Conservation (phyloP, 371 early-diverging fungal species). For the Coelomomyces lativittatus region DNA sequence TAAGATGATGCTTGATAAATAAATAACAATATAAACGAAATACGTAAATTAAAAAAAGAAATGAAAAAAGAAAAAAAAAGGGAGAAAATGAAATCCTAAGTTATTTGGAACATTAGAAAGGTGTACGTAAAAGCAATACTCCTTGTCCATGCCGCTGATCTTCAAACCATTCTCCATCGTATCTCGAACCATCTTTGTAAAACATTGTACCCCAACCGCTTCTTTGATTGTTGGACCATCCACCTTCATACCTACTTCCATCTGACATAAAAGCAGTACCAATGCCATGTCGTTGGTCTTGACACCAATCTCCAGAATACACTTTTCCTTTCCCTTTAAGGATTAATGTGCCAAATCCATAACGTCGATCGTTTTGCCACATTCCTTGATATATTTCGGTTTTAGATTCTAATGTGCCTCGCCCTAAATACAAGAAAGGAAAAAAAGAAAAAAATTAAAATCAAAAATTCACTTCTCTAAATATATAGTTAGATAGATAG, state of each 20-base stretch:
- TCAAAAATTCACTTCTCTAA: not conserved
- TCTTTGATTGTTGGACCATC: constrained; percentile 18
- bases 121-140: constrained; percentile 14
- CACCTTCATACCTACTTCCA: constrained; percentile 21
- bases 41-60: not conserved
- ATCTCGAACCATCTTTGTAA: constrained; percentile 18
- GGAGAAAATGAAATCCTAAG: not conserved
- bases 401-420: constrained; percentile 18
- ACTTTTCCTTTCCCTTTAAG: constrained; percentile 11
- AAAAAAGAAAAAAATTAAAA: not conserved
- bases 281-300: constrained; percentile 16
- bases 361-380: constrained; percentile 14
- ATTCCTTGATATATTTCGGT: constrained; percentile 24
- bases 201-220: constrained; percentile 32
- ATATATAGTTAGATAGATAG: too few relatives aligned
- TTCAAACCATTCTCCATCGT: constrained; percentile 33
- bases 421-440: constrained; percentile 8
- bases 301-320: constrained; percentile 25
- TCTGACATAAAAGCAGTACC: constrained; percentile 29
- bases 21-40: too few relatives aligned
- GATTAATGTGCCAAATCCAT: constrained; percentile 18
- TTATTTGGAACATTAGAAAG: constrained; percentile 2
- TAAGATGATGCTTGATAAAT: too few relatives aligned
- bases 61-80: not conserved
- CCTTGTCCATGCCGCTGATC: constrained; percentile 34